A percentile compares a stretch with the other conserved stretches of the same genome.
phyloP scores from a whole-genome alignment of 2,329 filamentous ascomycete species.

The Sclerotinia subarctica region DNA sequence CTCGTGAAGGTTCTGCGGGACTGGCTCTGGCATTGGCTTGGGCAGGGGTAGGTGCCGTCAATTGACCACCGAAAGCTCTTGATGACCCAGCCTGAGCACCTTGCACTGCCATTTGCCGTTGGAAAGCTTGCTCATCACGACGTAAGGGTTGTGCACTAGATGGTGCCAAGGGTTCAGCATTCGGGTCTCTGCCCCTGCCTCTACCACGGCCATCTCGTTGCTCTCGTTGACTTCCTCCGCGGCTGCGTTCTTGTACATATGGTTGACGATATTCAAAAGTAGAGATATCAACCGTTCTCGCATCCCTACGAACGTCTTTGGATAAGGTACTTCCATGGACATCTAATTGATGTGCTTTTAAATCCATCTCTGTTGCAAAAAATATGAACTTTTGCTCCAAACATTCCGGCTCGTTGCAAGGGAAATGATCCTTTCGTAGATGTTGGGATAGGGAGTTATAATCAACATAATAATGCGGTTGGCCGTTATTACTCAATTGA shows the following conservation, averaged over 20 bases:
- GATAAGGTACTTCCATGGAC: constrained; percentile 76
- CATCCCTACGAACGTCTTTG: constrained; percentile 80
- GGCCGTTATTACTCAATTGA: constrained; percentile 42
- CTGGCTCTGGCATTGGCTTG: constrained; percentile 39
- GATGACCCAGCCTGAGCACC: constrained; percentile 77
- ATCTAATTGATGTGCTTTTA: constrained; percentile 88
- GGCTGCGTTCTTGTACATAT: constrained; percentile 57
- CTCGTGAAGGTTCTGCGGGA: constrained; percentile 17
- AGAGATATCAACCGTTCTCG: constrained; percentile 80
- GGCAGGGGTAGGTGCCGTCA: constrained; percentile 50
- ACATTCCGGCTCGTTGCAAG: constrained; percentile 82
- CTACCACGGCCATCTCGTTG: constrained; percentile 45
- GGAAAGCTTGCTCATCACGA: constrained; percentile 85
- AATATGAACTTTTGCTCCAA: constrained; percentile 97
- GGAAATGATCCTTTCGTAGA: constrained; percentile 81
- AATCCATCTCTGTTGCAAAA: constrained; percentile 89
- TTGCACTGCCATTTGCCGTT: constrained; percentile 88
- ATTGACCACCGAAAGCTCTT: constrained; percentile 79
- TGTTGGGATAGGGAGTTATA: constrained; percentile 84
- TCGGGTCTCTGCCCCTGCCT: constrained; percentile 78
- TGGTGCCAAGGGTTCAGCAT: constrained; percentile 72
- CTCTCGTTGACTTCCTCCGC: constrained; percentile 46
- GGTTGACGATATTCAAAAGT: constrained; percentile 75
- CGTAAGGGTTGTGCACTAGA: constrained; percentile 77
- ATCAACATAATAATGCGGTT: constrained; percentile 87